Evolutionary conservation across 257 asterid genomes (phyloP), one percentile per base, ranked within the genome.

Genomic region (Coffea eugenioides): DNA sequence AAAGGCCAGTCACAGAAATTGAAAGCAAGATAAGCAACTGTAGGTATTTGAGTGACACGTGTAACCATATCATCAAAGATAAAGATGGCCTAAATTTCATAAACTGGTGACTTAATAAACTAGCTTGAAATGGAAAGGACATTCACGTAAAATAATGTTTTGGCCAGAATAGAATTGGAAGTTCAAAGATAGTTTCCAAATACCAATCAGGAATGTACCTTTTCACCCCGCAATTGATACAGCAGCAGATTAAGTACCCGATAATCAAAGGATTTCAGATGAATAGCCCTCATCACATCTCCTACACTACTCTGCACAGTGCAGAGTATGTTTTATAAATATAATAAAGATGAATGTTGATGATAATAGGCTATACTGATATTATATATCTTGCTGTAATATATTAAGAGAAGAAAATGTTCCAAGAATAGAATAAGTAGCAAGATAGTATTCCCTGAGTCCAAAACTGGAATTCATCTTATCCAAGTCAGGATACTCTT

Each of bases 211-310:
- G 48, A 65, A 27, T 64, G 79, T 89, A 96, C 98, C 97, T 88
- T 84, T 86, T 89, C 93, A 61, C 90, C 88, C 81, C 85, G 88
- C 80, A 96, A 84, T 86, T 90, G 98, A 84, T 90, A 96, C 66
- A 96, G 77, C 69, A 94, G 87, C 83, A 94, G 97, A 89, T 94
- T 92, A 85, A 96, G 90, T 83, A 94, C 94, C 54, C 97, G 91
- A 81, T 91, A 94, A 83, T 96, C 99, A 43, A 96, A 96, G 68
- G 99, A 96, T 86, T 96, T 96, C 85, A 94, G 85, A 85, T 87
- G 92, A 78, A 91, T 87, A 62, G 99, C 99, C 86, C 85, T 89
- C 61, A 74, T 90, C 61, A 86, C 95, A 79, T 94, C 99, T 82
- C 86, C 92, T 82, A 96, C 87, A 56, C 90, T 89, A 80, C 90